Conservation (phyloP, 345 rosid genomes). For the Aquilaria yunnanensis region DNA sequence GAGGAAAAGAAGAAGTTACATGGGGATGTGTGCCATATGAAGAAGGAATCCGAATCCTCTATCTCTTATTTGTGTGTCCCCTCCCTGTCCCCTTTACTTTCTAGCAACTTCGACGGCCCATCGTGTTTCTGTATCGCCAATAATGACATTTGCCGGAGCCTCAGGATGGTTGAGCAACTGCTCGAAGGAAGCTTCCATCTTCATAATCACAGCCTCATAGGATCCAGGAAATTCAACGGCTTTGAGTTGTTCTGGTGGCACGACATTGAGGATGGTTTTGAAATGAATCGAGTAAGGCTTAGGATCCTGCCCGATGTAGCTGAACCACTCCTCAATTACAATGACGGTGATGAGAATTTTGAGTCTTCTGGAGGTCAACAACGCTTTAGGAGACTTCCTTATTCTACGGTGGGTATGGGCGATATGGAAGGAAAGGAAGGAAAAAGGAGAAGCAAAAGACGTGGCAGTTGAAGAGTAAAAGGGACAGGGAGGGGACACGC, state of each 20-base stretch:
- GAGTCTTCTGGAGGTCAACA: slow-evolving; percentile 12
- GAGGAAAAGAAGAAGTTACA: too few species aligned
- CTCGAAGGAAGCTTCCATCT: slow-evolving; percentile 31
- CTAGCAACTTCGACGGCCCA: slow-evolving; percentile 24
- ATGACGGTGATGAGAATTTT: slow-evolving; percentile 21
- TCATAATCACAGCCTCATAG: slow-evolving; percentile 27
- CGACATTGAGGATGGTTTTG: slow-evolving; percentile 23
- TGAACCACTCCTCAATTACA: slow-evolving; percentile 37
- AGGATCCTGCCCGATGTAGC: slow-evolving; percentile 15
- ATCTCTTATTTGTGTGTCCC: too few species aligned
- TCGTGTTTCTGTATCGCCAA: slow-evolving; percentile 30
- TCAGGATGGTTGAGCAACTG: slow-evolving; percentile 35
- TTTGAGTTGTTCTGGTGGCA: slow-evolving; percentile 27
- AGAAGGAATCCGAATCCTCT: too few species aligned
- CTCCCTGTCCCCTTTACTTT: too few species aligned
- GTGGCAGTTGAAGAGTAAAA: too few species aligned
- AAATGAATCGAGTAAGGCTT: slow-evolving; percentile 13
- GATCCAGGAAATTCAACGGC: slow-evolving; percentile 21
- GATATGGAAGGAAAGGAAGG: too few species aligned
- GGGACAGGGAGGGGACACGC: too few species aligned
- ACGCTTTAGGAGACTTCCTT: too few species aligned
- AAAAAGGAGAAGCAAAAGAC: too few species aligned
- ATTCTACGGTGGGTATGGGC: too few species aligned
- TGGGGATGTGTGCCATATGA: too few species aligned
- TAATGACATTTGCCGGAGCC: slow-evolving; percentile 22